These are phyloP conservation scores for Podaxis rugospora DNA, from an alignment of 768 basidiomycete species.

Conservation along the genomic window DNA sequence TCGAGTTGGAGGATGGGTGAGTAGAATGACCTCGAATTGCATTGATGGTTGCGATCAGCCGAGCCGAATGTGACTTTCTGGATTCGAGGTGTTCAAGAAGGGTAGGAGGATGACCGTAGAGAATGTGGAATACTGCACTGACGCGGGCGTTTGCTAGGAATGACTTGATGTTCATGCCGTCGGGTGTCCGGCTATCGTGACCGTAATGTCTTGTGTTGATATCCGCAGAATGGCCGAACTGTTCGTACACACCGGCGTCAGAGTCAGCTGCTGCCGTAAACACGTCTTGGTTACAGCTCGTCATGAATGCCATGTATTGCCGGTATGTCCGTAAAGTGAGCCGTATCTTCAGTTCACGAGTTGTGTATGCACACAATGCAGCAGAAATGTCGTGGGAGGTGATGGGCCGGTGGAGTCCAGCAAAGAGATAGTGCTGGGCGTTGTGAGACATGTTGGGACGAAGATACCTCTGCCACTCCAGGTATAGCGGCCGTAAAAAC, in stretches of 20 bases:
- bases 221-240: slow-evolving; percentile 11
- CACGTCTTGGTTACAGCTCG: neutral
- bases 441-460: neutral
- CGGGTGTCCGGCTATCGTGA: slow-evolving; percentile 7
- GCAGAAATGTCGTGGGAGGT: neutral
- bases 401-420: neutral
- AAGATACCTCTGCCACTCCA: neutral
- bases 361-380: neutral
- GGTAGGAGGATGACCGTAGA: slow-evolving; percentile 5
- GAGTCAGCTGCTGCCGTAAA: neutral
- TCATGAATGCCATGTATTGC: slow-evolving; percentile 11
- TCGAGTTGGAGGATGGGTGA: too few species aligned
- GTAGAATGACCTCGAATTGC: too few species aligned
- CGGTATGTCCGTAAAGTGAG: neutral
- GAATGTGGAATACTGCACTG: slow-evolving; percentile 14
- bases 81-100: neutral
- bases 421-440: neutral
- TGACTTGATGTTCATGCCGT: slow-evolving; percentile 1
- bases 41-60: neutral
- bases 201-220: slow-evolving; percentile 15
- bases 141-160: slow-evolving; percentile 11
- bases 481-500: neutral
- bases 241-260: slow-evolving; percentile 1
- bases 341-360: neutral
- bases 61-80: neutral